Conservation (phyloP, 352 stramenopile genomes). For the Phytophthora quininea region DNA sequence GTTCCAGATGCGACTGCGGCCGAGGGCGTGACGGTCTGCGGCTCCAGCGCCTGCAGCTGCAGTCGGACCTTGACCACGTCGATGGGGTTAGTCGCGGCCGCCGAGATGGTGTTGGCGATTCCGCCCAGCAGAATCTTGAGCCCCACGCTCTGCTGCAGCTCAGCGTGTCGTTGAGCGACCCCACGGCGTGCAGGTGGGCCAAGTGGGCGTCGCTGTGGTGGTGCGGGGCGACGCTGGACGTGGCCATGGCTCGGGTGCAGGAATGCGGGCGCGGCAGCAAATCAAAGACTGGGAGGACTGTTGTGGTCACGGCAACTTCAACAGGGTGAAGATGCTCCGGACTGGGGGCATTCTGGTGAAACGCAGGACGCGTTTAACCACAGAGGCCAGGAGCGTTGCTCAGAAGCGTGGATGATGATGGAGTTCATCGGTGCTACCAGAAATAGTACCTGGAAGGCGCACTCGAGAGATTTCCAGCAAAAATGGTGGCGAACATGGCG, state of each 20-base stretch:
- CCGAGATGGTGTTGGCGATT: constrained; percentile 65
- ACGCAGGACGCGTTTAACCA: constrained; percentile 17
- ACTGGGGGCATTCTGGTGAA: constrained; percentile 25
- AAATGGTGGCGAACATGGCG: background rate
- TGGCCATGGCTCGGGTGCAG: constrained; percentile 24
- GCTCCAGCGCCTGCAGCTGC: constrained; percentile 60
- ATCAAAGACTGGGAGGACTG: constrained; percentile 23
- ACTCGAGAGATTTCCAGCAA: background rate
- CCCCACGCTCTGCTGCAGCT: constrained; percentile 59
- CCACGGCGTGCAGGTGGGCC: constrained; percentile 32
- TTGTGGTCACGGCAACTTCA: constrained; percentile 13
- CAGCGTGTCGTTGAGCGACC: constrained; percentile 40
- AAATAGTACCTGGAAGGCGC: background rate
- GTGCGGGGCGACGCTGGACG: constrained; percentile 36
- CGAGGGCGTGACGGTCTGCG: constrained; percentile 23
- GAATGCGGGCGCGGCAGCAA: constrained; percentile 9
- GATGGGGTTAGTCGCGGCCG: constrained; percentile 60
- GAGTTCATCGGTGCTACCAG: background rate
- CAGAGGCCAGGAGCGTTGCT: constrained; percentile 2
- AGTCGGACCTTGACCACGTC: constrained; percentile 75
- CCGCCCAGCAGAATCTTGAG: constrained; percentile 70
- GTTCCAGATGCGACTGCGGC: constrained; percentile 43
- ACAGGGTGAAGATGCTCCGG: constrained; percentile 23
- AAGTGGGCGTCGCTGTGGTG: constrained; percentile 34
- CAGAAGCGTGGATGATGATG: background rate